Evolutionary conservation across 306 rosid genomes (phyloP).

Genomic region (Begonia peltatifolia): DNA sequence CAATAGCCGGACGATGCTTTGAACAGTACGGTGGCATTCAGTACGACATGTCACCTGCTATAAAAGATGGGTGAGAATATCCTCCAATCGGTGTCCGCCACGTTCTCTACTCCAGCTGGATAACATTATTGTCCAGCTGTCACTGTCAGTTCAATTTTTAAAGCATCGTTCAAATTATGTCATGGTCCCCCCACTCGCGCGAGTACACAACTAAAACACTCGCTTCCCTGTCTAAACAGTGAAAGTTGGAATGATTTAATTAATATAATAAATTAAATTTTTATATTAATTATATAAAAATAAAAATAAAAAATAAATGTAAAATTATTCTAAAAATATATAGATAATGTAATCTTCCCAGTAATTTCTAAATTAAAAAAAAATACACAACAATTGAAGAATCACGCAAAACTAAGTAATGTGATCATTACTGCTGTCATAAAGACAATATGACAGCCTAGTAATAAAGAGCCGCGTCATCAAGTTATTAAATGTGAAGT

Average conservation of each 20-base stretch:
- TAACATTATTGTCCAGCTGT: slow-evolving; percentile 35
- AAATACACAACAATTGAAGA: too few species aligned
- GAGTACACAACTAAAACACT: not conserved
- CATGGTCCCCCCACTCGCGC: not conserved
- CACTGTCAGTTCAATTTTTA: slow-evolving; percentile 3
- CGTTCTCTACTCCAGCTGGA: slow-evolving; percentile 34
- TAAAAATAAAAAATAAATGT: too few species aligned
- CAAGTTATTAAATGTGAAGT: not conserved
- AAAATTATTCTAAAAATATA: too few species aligned
- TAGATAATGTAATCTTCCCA: too few species aligned
- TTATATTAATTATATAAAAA: too few species aligned
- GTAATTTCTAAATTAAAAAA: too few species aligned
- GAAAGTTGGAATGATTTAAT: too few species aligned
- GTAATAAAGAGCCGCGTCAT: not conserved
- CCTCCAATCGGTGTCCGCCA: not conserved
- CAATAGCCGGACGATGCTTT: slow-evolving; percentile 10
- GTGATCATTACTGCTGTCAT: not conserved
- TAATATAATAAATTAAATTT: too few species aligned
- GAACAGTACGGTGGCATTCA: slow-evolving; percentile 3
- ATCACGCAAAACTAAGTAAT: too few species aligned
- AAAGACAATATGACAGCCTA: not conserved
- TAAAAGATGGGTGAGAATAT: not conserved
- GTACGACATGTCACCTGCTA: slow-evolving; percentile 3
- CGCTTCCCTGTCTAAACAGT: not conserved
- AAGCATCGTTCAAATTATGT: not conserved